phyloP scores from a whole-genome alignment of 2,329 filamentous ascomycete species.

The Karstenula rhodostoma region DNA sequence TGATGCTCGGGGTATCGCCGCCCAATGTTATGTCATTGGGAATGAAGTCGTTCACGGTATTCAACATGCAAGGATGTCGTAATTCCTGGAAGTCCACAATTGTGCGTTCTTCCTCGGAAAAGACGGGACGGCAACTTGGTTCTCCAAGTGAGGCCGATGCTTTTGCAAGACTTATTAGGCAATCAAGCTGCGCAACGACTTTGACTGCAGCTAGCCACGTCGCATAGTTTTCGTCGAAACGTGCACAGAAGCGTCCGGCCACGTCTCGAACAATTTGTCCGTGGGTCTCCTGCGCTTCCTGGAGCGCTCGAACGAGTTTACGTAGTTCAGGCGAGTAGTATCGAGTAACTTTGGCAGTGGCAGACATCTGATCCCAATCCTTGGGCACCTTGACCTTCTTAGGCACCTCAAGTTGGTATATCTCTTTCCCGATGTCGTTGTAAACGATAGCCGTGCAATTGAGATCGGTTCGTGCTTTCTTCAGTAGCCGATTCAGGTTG shows the following conservation, averaged over 20 bases:
- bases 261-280: constrained; percentile 90
- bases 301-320: constrained; percentile 81
- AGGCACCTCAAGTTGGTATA: constrained; percentile 93
- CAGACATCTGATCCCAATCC: constrained; percentile 95
- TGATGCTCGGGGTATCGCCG: constrained; percentile 82
- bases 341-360: constrained; percentile 86
- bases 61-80: constrained; percentile 92
- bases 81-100: constrained; percentile 92
- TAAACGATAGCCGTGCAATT: constrained; percentile 69
- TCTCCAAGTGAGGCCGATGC: constrained; percentile 84
- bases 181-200: constrained; percentile 91
- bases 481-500: constrained; percentile 75
- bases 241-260: constrained; percentile 79
- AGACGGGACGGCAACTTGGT: constrained; percentile 87
- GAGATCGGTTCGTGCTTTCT: constrained; percentile 74
- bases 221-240: constrained; percentile 87
- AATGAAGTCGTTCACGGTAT: constrained; percentile 91
- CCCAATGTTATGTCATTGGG: constrained; percentile 92
- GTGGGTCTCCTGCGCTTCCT: constrained; percentile 94
- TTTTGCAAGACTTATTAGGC: constrained; percentile 90
- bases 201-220: constrained; percentile 90
- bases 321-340: constrained; percentile 92
- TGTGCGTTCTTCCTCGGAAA: constrained; percentile 84
- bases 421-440: constrained; percentile 88
- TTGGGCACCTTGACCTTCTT: constrained; percentile 86